These are phyloP conservation scores for Chytriomyces sp. DNA, from an alignment of 192 early-diverging fungal genomes.

Conservation along the genomic window DNA sequence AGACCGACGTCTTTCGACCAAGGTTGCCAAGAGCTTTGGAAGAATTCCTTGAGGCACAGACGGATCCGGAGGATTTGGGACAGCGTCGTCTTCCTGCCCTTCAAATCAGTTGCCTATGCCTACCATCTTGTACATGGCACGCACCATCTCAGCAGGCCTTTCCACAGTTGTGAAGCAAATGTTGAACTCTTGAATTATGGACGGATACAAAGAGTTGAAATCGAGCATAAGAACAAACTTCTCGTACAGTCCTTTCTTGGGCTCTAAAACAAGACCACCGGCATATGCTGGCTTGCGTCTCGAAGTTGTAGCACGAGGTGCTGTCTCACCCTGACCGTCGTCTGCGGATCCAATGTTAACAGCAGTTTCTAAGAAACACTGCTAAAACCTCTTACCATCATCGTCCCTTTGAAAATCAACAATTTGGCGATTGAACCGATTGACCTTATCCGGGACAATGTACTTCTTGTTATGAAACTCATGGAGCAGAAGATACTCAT, in stretches of 20 bases:
- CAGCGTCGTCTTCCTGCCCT: slow-evolving; percentile 55
- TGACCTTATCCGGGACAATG: slow-evolving; percentile 86
- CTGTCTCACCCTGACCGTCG: slow-evolving; percentile 19
- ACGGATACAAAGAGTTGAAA: slow-evolving; percentile 99
- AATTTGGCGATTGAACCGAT: neutral
- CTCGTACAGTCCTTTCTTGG: slow-evolving; percentile 96
- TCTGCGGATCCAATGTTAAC: slow-evolving; percentile 26
- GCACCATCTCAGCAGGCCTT: slow-evolving; percentile 35
- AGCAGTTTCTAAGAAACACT: neutral
- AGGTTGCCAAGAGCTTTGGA: slow-evolving; percentile 79
- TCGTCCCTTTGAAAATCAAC: slow-evolving; percentile 37
- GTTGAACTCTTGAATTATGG: slow-evolving; percentile 99
- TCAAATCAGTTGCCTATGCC: neutral
- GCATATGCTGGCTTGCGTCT: slow-evolving; percentile 80
- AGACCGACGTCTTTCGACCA: slow-evolving; percentile 85
- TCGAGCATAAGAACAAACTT: slow-evolving; percentile 92
- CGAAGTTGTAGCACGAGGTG: slow-evolving; percentile 9
- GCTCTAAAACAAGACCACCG: slow-evolving; percentile 96
- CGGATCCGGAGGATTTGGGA: slow-evolving; percentile 81
- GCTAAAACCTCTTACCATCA: slow-evolving; percentile 30
- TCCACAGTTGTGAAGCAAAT: slow-evolving; percentile 98
- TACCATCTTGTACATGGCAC: neutral
- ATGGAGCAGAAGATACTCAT: slow-evolving; percentile 93
- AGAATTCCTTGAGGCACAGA: slow-evolving; percentile 73
- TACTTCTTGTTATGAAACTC: slow-evolving; percentile 92